Base-by-base conservation (phyloP, 2,329 filamentous ascomycete species). In the Fusarium secorum region DNA sequence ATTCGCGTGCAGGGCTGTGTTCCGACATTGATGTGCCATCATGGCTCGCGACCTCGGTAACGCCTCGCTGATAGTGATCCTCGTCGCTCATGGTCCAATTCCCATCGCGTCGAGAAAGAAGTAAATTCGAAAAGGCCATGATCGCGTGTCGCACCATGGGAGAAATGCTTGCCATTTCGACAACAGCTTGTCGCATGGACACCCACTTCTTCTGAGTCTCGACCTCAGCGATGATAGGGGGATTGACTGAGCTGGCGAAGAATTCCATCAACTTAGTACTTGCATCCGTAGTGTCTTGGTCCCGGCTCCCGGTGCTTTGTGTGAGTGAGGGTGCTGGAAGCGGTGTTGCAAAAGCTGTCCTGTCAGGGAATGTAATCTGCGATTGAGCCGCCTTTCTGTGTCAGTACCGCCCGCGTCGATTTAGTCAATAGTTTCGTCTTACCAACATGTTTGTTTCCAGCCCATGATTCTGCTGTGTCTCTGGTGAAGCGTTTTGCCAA, bases 171-270 rank as follows among this genome's bases (percentile, higher is more conserved):
- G 85, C 82, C 82, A 87, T 85, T 4, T 81, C 78, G 2, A 84
- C 79, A 22, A 88, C 81, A 33, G 83, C 79, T 48, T 85, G 83
- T 9, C 85, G 80, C 70, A 86, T 85, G 0, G 82, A 79, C 5
- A 83, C 78, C 86, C 86, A 88, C 55, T 83, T 85, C 68, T 83
- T 84, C 58, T 85, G 83, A 11, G 84, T 85, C 69, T 88, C 86
- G 0, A 87, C 83, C 51, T 87, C 83, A 22, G 83, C 83, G 7
- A 88, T 80, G 32, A 87, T 87, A 2, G 85, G 85, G 10, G 85
- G 85, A n/a, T 83, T 83, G 20, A 84, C 81, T 5, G 85, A 83
- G 42, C 80, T 81, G 22, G 82, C 76, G 61, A 87, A 87, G 58
- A 85, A 85, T 45, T 85, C 82, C 65, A 87, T 79, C 4, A 87